Conservation (phyloP, 768 basidiomycete species). For the Boletus reticuloceps region DNA sequence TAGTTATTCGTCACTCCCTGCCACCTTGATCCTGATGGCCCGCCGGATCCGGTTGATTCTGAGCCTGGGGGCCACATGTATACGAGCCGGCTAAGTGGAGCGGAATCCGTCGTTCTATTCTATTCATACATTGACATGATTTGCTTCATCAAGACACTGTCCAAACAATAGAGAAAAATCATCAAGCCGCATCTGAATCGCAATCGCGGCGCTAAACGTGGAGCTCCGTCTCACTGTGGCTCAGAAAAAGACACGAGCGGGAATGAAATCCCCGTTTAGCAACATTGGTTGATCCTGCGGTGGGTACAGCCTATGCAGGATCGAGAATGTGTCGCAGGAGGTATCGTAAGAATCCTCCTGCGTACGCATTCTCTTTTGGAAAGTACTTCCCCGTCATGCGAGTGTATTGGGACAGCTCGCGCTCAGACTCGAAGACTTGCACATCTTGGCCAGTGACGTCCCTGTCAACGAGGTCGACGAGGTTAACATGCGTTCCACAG, state of each 20-base stretch:
- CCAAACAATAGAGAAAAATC: no score
- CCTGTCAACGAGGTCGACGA: slow-evolving; percentile 19
- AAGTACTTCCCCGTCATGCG: slow-evolving; percentile 5
- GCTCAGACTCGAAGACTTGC: slow-evolving; percentile 4
- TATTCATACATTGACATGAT: no score
- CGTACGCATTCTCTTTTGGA: slow-evolving; percentile 11
- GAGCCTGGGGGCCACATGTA: no score
- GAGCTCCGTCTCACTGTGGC: not conserved
- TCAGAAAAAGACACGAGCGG: not conserved
- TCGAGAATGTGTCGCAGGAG: slow-evolving; percentile 38
- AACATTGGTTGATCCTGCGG: slow-evolving; percentile 1
- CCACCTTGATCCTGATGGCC: no score
- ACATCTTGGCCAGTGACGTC: slow-evolving; percentile 1
- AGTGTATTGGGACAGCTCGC: slow-evolving; percentile 10
- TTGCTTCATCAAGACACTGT: no score
- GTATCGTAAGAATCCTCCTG: slow-evolving; percentile 13
- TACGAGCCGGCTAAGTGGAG: no score
- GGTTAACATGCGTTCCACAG: slow-evolving; percentile 1
- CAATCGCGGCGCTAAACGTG: not conserved
- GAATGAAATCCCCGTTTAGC: slow-evolving; percentile 14
- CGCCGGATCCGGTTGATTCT: no score
- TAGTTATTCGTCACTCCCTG: no score
- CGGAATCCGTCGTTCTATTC: no score
- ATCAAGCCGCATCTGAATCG: no score
- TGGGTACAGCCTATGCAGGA: not conserved